Conservation (phyloP, 1,139 yeast species). For the Hyphopichia fennica region DNA sequence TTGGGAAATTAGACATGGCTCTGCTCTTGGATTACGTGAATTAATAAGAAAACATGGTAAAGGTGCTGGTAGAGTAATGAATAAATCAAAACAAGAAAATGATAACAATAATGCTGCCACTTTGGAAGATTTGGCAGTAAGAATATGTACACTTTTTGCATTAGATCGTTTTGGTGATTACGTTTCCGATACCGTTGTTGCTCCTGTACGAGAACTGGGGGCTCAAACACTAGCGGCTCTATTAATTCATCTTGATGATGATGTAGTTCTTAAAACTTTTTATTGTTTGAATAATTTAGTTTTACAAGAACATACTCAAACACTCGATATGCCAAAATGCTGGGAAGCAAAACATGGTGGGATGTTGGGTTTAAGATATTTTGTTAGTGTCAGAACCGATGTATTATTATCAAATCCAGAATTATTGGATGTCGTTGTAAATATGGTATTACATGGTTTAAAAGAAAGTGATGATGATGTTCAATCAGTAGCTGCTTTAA, state of each 20-base stretch:
- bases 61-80: conserved; percentile 81
- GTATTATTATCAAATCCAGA: conserved; percentile 59
- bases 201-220: conserved; percentile 96
- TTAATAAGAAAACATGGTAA: conserved; percentile 79
- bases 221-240: conserved; percentile 94
- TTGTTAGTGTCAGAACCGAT: conserved; percentile 87
- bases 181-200: conserved; percentile 96
- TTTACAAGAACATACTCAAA: conserved; percentile 57
- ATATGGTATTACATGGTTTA: conserved; percentile 86
- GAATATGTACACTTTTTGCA: conserved; percentile 84
- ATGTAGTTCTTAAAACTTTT: conserved; percentile 60
- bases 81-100: conserved; percentile 62
- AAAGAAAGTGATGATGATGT: conserved; percentile 91
- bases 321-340: conserved; percentile 38
- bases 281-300: conserved; percentile 66
- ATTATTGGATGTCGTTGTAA: conserved; percentile 69
- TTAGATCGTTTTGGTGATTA: conserved; percentile 96
- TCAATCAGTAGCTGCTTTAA: conserved; percentile 94
- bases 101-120: conserved; percentile 63
- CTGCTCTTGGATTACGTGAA: conserved; percentile 90
- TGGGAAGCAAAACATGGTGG: conserved; percentile 99
- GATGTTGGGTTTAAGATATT: conserved; percentile 86
- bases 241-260: conserved; percentile 62
- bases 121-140: conserved; percentile 84
- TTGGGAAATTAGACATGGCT: conserved; percentile 98